Evolutionary conservation across 176 grass and related monocot genomes (phyloP).

Genomic region (Phoenix dactylifera): DNA sequence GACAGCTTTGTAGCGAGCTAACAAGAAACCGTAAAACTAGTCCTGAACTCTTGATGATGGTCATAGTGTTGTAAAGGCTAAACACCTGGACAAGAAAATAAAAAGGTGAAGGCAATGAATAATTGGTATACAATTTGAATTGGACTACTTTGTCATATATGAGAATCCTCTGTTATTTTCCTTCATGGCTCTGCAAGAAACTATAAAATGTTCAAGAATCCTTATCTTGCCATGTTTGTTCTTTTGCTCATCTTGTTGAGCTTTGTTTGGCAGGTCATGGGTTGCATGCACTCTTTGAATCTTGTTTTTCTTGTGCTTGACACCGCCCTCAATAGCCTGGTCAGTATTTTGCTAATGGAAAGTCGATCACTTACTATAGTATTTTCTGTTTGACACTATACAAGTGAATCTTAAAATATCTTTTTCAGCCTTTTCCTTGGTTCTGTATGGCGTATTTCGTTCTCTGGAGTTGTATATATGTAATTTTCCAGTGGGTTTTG

Average conservation of each 20-base stretch:
- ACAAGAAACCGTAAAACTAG: too few species aligned
- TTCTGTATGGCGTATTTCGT: constrained; percentile 47
- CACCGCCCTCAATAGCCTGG: constrained; percentile 44
- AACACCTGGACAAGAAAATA: too few species aligned
- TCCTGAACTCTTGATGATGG: too few species aligned
- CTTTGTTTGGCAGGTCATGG: constrained; percentile 31
- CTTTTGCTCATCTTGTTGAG: background rate
- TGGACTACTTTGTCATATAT: too few species aligned
- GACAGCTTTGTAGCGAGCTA: too few species aligned
- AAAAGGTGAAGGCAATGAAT: too few species aligned
- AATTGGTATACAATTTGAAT: too few species aligned
- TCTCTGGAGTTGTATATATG: constrained; percentile 47
- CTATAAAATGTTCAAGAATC: too few species aligned
- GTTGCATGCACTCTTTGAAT: constrained; percentile 42
- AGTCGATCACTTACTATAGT: background rate
- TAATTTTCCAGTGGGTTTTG: constrained; percentile 43
- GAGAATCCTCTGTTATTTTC: too few species aligned
- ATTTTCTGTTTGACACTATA: background rate
- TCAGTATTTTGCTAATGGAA: constrained; percentile 5
- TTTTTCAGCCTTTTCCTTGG: constrained; percentile 41
- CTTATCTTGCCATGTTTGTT: too few species aligned
- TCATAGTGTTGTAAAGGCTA: too few species aligned
- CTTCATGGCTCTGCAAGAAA: too few species aligned
- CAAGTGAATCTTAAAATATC: background rate
- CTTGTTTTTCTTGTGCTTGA: constrained; percentile 37